A percentile compares a stretch with the other conserved stretches of the same genome.
These are phyloP conservation scores for Nothophaeocryptopus gaeumannii DNA, from an alignment of 2,329 filamentous ascomycete species.

Conservation along the genomic window DNA sequence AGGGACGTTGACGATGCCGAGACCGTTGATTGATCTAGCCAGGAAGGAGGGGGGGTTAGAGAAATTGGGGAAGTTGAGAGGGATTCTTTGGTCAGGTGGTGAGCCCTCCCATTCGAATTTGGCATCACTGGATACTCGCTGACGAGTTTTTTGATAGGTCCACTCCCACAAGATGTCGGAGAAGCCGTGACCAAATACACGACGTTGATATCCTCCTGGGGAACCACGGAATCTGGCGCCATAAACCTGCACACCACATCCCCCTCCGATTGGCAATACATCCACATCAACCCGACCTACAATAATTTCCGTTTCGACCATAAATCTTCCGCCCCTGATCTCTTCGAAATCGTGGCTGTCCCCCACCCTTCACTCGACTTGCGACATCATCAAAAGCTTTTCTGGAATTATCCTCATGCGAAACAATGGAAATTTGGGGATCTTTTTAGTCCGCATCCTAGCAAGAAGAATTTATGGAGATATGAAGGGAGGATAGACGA, in stretches of 20 bases:
- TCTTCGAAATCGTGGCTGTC: background rate
- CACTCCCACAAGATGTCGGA: background rate
- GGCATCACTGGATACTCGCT: too few species aligned
- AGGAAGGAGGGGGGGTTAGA: background rate
- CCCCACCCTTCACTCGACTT: background rate
- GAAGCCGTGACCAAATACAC: background rate
- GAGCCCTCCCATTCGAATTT: too few species aligned
- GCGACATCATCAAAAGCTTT: background rate
- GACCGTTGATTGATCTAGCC: background rate
- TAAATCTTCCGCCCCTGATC: background rate
- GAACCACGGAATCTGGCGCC: constrained; percentile 1
- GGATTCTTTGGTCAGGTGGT: too few species aligned
- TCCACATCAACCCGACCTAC: background rate
- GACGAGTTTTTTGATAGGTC: background rate
- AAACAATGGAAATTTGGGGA: background rate
- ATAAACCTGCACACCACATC: background rate
- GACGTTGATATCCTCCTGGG: background rate
- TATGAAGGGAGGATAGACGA: background rate
- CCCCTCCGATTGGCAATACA: background rate
- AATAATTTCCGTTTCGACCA: background rate
- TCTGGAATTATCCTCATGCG: background rate
- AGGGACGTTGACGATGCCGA: constrained; percentile 3
- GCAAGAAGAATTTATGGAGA: background rate
- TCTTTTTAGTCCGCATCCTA: background rate
- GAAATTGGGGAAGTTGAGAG: background rate